These are phyloP conservation scores for Furcasterigmium sp. DNA, from an alignment of 2,329 filamentous ascomycete species.

Conservation along the genomic window DNA sequence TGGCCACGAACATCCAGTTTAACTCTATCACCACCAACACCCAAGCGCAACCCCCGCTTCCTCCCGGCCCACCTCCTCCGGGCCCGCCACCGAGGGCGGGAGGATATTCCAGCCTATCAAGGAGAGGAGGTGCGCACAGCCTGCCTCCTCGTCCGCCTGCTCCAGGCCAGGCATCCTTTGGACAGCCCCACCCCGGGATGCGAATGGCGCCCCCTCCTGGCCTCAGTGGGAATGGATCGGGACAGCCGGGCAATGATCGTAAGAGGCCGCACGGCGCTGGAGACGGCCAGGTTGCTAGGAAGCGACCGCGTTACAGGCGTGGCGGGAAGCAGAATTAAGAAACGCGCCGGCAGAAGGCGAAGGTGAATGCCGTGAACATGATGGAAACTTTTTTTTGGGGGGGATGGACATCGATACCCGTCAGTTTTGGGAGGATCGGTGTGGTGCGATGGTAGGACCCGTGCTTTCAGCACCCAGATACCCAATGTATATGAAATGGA, in stretches of 20 bases:
- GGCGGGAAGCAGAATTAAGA: constrained; percentile 8
- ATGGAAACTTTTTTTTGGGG: too few relatives aligned
- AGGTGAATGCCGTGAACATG: too few relatives aligned
- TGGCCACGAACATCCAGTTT: constrained; percentile 35
- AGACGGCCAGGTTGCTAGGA: constrained; percentile 5
- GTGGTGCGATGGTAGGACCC: too few relatives aligned
- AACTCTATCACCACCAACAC: constrained; percentile 10
- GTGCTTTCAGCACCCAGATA: too few relatives aligned
- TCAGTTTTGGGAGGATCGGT: too few relatives aligned
- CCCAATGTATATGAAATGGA: too few relatives aligned
- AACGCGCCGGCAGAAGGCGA: too few relatives aligned
- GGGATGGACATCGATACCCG: too few relatives aligned
- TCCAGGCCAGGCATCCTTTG: background rate
- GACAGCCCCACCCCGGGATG: background rate
- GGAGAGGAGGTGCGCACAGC: constrained; percentile 7
- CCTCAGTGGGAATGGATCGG: background rate
- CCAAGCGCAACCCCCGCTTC: constrained; percentile 28
- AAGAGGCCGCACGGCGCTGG: constrained; percentile 2
- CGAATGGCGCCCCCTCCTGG: background rate
- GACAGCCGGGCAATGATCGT: background rate
- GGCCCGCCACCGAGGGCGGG: constrained; percentile 16
- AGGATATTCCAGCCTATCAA: constrained; percentile 12
- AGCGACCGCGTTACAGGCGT: constrained; percentile 2
- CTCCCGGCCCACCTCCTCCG: constrained; percentile 29
- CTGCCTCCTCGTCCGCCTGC: constrained; percentile 6